Base-by-base conservation (phyloP, 139 green algal genomes). In the Chlorella sp. region DNA sequence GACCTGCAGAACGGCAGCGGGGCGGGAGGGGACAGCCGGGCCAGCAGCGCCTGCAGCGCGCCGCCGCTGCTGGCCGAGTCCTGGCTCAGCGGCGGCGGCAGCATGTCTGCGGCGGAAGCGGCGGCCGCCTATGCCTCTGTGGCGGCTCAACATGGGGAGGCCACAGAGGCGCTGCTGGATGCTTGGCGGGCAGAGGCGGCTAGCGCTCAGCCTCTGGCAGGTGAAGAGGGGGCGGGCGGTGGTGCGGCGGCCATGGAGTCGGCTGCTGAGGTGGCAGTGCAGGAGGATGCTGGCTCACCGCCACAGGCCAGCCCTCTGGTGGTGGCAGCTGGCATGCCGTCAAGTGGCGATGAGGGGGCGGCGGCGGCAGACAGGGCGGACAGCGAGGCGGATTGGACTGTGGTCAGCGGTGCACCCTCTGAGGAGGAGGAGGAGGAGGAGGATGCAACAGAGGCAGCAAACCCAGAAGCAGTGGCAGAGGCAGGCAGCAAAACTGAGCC, bases 341-440 rank as follows among this genome's bases (percentile, higher is more conserved):
- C 72, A 63, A 47, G 47, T 34, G 30, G 73, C 11, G 44, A 23
- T 20, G n/a, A 64, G 21, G 47, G 28, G 26, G 38, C n/a, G 12
- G 41, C 17, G 1, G 39, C 18, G 26, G n/a, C 47, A 28, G 47
- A 30, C 44, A 62, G 73, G n/a, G n/a, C n/a, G 28, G 72, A 17
- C 44, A 62, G 73, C 47, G 74, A 81, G 26, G 56, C 69, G 0
- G 73, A 80, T 20, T 79, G 72, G 72, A 79, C 72, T 0, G 72
- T 79, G 72, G 72, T 79, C 72, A 18, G 72, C n/a, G 39, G 68
- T 15, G 32, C 28, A 30, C 34, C 13, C 13, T 23, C 23, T 9
- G 70, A n/a, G 25, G 70, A 78, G n/a, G 70, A 56, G 23, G 68
- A 41, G 51, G 30, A 3, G 23, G 36, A 55, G 23, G 34, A 75